Base-by-base conservation (phyloP, 306 rosid genomes). In the Malus orientalis region DNA sequence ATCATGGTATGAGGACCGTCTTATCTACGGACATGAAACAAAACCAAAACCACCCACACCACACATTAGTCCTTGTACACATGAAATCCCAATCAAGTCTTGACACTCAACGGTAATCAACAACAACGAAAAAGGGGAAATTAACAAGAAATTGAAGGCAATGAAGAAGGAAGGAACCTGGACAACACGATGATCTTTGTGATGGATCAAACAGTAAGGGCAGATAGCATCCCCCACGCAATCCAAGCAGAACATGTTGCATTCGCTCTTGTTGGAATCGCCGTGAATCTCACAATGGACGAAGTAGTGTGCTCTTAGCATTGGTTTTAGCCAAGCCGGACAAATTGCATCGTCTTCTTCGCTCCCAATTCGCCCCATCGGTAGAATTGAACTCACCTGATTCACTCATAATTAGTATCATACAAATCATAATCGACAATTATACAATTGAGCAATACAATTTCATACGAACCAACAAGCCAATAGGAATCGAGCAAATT, bases 161-260 rank as follows among this genome's bases (percentile, higher is more conserved):
- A 15, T 12, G 0, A 49, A 49, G 54, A 33, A 5, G 38, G 54
- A 49, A 15, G 19, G 54, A 22, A 86, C 89, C 89, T 86, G 89
- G 36, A 86, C 74, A 14, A 81, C 64, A 1, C 65, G 80, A 77
- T 86, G 89, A 45, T 82, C 74, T 44, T 36, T 67, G 77, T 86
- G 89, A 57, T 81, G 78, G 66, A 73, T 25, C 36, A 83, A 62
- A 69, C 87, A 86, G 74, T 82, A 84, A 36, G 85, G 75, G 69
- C 89, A 86, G 18, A 84, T 51, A 15, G 87, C 80, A 59, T 58
- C 25, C 0, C 80, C 87, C 70, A 59, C 69, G 44, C 89, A 86
- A 64, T 86, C 89, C 82, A 84, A 59, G 47, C 89, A 86, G 82
- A 83, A 86, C 83, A 84, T 70, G 71, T 86, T 86, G 80, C 89